Conservation (phyloP, 345 rosid species). For the Eucalyptus erythrocorys region DNA sequence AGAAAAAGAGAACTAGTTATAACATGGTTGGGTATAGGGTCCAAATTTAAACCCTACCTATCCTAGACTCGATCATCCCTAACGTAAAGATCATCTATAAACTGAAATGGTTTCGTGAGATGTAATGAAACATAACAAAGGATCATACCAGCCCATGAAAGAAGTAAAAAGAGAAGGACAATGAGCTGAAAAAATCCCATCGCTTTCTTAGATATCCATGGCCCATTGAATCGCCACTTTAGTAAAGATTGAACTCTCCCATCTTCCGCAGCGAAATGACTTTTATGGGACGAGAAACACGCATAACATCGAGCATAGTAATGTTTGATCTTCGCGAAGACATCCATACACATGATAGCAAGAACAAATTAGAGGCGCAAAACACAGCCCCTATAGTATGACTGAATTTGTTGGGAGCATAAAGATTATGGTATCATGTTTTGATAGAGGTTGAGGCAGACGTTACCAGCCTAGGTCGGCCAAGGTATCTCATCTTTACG, state of each 20-base stretch:
- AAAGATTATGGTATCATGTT: background rate
- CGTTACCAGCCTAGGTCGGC: background rate
- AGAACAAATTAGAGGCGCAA: background rate
- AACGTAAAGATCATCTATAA: background rate
- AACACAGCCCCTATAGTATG: background rate
- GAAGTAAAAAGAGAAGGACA: background rate
- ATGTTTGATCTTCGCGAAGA: background rate
- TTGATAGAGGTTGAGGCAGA: background rate
- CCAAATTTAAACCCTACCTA: too few species aligned
- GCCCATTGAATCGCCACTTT: background rate
- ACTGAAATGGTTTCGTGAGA: background rate
- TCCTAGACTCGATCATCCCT: too few species aligned
- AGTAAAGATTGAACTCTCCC: background rate
- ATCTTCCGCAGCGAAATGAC: background rate
- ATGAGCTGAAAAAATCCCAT: background rate
- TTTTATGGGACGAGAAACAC: background rate
- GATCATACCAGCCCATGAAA: background rate
- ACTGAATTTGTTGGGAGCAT: background rate
- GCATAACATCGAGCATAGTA: background rate
- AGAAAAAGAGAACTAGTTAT: too few species aligned
- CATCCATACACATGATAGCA: too few species aligned
- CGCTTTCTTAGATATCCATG: background rate
- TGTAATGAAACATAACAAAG: background rate
- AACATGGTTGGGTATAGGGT: too few species aligned
- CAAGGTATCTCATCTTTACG: background rate